phyloP scores from a whole-genome alignment of 148 eudicot species.

The Oxyria digyna region DNA sequence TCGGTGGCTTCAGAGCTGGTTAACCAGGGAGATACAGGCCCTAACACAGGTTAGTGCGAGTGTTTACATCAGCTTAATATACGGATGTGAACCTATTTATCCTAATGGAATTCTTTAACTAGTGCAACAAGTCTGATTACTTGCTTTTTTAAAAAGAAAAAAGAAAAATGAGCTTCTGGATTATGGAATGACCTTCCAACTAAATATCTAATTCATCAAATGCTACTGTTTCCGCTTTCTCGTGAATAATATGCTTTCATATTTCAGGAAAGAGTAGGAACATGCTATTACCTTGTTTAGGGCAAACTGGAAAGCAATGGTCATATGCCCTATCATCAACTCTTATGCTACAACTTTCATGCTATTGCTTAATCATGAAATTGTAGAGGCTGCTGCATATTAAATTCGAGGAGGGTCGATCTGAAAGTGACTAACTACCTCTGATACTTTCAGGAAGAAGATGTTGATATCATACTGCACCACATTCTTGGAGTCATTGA shows the following conservation, averaged over 20 bases:
- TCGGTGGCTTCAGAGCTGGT: slow-evolving; percentile 56
- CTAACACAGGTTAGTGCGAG: slow-evolving; percentile 47
- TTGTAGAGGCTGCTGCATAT: not conserved
- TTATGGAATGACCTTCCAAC: not conserved
- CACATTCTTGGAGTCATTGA: slow-evolving; percentile 71
- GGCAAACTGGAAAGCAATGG: too few species aligned
- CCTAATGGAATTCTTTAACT: not conserved
- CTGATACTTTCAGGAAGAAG: slow-evolving; percentile 47
- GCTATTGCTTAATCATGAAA: not conserved
- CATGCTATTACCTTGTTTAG: not conserved
- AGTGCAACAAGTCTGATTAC: not conserved
- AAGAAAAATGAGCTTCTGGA: not conserved
- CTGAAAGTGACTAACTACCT: not conserved
- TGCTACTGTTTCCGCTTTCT: not conserved
- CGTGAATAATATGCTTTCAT: not conserved
- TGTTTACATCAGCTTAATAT: not conserved
- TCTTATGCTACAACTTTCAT: not conserved
- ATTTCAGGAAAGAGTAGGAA: not conserved
- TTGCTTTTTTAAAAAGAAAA: not conserved
- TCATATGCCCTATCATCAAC: not conserved
- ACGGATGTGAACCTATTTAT: not conserved
- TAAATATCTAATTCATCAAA: not conserved
- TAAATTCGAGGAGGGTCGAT: not conserved
- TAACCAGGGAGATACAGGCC: slow-evolving; percentile 85
- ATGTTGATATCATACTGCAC: slow-evolving; percentile 65